Evolutionary conservation across 208 protist species (phyloP).

Genomic region (Leishmania mexicana): DNA sequence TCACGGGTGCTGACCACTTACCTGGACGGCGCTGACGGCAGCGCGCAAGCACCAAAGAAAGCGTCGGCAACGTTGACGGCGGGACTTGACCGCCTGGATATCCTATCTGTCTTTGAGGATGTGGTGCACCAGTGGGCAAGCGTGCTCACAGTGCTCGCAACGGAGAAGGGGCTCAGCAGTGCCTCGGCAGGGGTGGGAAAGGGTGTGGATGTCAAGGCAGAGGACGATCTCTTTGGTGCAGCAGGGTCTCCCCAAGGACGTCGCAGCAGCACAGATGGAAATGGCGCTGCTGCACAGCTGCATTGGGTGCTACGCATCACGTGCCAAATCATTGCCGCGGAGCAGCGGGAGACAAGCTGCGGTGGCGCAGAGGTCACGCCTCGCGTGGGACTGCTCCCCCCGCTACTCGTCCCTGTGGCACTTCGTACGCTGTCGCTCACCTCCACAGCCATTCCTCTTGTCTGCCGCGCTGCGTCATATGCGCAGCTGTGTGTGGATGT

Average conservation of each 20-base stretch:
- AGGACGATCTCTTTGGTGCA: not conserved
- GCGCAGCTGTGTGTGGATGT: slow-evolving; percentile 57
- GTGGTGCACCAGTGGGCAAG: slow-evolving; percentile 19
- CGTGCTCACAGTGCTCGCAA: slow-evolving; percentile 2
- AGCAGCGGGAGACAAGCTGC: slow-evolving; percentile 10
- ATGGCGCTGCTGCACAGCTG: slow-evolving; percentile 17
- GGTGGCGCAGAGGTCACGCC: not conserved
- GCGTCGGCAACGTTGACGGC: not conserved
- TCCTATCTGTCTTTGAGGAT: slow-evolving; percentile 11
- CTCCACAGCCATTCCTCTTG: slow-evolving; percentile 32
- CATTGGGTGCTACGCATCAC: slow-evolving; percentile 30
- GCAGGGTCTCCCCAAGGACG: not conserved
- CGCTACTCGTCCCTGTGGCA: slow-evolving; percentile 14
- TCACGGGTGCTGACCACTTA: slow-evolving; percentile 22
- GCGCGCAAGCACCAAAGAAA: not conserved
- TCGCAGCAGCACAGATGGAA: not conserved
- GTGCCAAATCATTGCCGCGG: slow-evolving; percentile 21
- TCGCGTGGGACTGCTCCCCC: slow-evolving; percentile 6
- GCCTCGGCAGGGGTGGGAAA: not conserved
- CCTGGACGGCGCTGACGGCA: slow-evolving; percentile 6
- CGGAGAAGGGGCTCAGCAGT: not conserved
- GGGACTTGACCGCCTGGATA: not conserved
- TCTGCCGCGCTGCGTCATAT: slow-evolving; percentile 40
- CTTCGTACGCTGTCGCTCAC: slow-evolving; percentile 40
- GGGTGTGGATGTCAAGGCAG: not conserved